Percentiles rank a stretch among this genome's conserved stretches.
These are phyloP conservation scores for Neonectria sp. DNA, from an alignment of 2,329 filamentous ascomycete species.

Conservation along the genomic window DNA sequence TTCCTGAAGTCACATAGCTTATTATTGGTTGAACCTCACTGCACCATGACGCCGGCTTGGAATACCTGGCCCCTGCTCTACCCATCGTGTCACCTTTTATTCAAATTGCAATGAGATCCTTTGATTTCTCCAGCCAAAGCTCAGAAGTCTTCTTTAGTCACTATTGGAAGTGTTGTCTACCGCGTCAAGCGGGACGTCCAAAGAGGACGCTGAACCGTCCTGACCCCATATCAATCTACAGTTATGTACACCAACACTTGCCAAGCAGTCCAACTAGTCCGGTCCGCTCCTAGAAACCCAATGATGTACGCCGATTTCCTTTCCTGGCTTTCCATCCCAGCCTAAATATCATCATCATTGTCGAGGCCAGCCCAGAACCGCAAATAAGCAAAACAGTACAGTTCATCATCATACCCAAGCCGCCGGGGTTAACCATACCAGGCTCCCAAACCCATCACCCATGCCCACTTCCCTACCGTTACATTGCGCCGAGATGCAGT, in stretches of 20 bases:
- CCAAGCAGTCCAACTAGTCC: conserved; percentile 34
- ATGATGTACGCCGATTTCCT: conserved; percentile 33
- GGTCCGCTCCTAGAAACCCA: conserved; percentile 35
- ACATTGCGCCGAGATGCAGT: conserved; percentile 38
- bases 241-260: conserved; percentile 30
- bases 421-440: conserved; percentile 23
- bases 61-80: neutral
- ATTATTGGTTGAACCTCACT: neutral
- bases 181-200: conserved; percentile 32
- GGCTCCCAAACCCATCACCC: conserved; percentile 21
- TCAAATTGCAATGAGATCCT: neutral
- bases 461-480: conserved; percentile 29
- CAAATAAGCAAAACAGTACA: conserved; percentile 23
- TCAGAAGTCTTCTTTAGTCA: conserved; percentile 15
- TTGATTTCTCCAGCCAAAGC: neutral
- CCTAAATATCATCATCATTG: conserved; percentile 32
- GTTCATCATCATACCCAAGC: conserved; percentile 35
- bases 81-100: neutral
- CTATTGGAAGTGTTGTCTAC: conserved; percentile 22
- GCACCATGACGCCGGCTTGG: no score
- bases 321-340: conserved; percentile 32
- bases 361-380: conserved; percentile 27
- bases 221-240: conserved; percentile 26
- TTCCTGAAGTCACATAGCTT: neutral
- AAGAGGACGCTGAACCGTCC: conserved; percentile 18